Conservation (phyloP, 2,329 filamentous ascomycete species). For the Parafenestella ontariensis region DNA sequence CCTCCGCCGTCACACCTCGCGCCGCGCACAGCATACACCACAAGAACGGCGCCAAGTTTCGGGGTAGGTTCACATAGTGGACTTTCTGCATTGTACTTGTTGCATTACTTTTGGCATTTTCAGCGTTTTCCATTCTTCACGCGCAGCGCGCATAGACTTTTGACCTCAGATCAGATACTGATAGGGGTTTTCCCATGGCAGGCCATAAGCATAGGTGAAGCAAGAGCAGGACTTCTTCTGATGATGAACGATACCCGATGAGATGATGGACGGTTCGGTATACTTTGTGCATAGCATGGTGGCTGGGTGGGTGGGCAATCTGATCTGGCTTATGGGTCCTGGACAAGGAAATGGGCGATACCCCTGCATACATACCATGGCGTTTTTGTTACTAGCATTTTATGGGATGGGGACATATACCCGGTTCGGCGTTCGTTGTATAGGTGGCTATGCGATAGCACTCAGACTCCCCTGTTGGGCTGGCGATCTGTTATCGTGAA, state of each 20-base stretch:
- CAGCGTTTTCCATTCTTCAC: background rate
- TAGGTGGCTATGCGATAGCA: background rate
- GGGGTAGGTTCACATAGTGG: conserved; percentile 15
- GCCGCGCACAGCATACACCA: conserved; percentile 10
- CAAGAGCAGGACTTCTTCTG: background rate
- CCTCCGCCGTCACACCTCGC: conserved; percentile 4
- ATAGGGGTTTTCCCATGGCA: conserved; percentile 6
- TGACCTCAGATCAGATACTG: background rate
- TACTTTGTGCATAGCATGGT: conserved; percentile 1
- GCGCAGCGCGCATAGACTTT: conserved; percentile 1
- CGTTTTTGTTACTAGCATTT: conserved; percentile 12
- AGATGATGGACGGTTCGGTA: background rate
- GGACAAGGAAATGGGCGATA: conserved; percentile 13
- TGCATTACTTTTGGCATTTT: background rate
- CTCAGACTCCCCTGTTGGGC: background rate
- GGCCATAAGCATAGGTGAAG: conserved; percentile 8
- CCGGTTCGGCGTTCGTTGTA: background rate
- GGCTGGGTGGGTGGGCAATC: background rate
- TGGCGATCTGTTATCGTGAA: too few species aligned
- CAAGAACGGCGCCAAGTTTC: conserved; percentile 35
- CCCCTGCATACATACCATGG: conserved; percentile 22
- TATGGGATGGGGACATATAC: background rate
- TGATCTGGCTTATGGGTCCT: conserved; percentile 1
- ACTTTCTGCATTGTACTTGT: background rate
- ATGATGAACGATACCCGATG: background rate